Percentiles rank a stretch among this genome's conserved stretches.
phyloP scores from a whole-genome alignment of 2,329 filamentous ascomycete species.

The Penicillium psychrosexuale region DNA sequence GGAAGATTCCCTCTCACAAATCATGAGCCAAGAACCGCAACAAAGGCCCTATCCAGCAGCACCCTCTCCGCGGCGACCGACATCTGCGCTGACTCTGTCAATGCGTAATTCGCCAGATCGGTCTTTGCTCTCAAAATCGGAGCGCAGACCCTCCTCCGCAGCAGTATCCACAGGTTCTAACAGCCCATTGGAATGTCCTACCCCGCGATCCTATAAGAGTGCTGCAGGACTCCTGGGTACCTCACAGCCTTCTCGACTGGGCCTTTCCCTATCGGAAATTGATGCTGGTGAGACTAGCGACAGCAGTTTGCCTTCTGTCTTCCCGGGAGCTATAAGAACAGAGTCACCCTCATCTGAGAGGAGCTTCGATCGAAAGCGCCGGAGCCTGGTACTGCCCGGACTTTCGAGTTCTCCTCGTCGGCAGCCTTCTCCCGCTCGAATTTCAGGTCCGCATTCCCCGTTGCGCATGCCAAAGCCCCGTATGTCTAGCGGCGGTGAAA shows the following conservation, averaged over 20 bases:
- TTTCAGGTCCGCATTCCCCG: constrained; percentile 74
- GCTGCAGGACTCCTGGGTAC: constrained; percentile 57
- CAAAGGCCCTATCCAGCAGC: constrained; percentile 7
- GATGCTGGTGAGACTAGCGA: constrained; percentile 81
- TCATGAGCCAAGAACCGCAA: constrained; percentile 12
- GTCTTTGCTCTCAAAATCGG: constrained; percentile 43
- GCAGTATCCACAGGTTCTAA: constrained; percentile 78
- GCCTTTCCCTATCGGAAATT: constrained; percentile 76
- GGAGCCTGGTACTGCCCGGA: constrained; percentile 79
- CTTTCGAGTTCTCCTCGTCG: constrained; percentile 71
- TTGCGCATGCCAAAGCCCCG: constrained; percentile 82
- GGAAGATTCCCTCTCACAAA: constrained; percentile 10
- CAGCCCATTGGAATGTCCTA: constrained; percentile 87
- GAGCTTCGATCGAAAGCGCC: constrained; percentile 77
- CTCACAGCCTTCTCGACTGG: constrained; percentile 63
- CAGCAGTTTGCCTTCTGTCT: constrained; percentile 74
- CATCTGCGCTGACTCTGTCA: constrained; percentile 56
- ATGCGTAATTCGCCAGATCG: constrained; percentile 55
- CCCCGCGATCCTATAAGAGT: constrained; percentile 76
- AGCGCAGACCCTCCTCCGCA: constrained; percentile 55
- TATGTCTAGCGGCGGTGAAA: constrained; percentile 52
- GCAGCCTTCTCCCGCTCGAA: constrained; percentile 82
- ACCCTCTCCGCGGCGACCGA: constrained; percentile 22
- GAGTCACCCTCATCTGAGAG: constrained; percentile 91
- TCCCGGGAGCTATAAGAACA: constrained; percentile 68